These are phyloP conservation scores for Calocera cornea DNA, from an alignment of 768 basidiomycete species.

Conservation along the genomic window DNA sequence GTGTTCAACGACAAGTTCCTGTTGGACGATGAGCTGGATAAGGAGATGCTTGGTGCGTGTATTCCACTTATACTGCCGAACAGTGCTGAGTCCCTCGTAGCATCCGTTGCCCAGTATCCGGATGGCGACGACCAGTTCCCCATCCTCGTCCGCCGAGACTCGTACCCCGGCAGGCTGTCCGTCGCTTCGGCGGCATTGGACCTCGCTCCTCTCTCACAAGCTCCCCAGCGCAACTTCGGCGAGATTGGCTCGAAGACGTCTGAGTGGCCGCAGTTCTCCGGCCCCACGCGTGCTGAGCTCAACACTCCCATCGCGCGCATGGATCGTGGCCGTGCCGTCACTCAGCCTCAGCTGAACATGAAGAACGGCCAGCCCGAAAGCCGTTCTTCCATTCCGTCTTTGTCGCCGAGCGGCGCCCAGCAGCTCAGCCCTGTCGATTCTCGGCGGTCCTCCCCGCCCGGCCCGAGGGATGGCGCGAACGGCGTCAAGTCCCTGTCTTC, in stretches of 20 bases:
- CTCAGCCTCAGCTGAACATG: background rate
- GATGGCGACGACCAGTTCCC: conserved; percentile 73
- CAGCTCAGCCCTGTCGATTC: conserved; percentile 44
- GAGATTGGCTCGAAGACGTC: conserved; percentile 61
- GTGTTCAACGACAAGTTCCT: conserved; percentile 37
- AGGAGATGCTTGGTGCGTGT: conserved; percentile 81
- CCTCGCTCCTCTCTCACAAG: conserved; percentile 77
- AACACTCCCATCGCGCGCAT: conserved; percentile 61
- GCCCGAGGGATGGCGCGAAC: conserved; percentile 45
- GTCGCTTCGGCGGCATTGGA: conserved; percentile 86
- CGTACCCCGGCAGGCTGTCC: conserved; percentile 61
- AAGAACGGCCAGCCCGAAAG: background rate
- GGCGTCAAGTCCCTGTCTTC: conserved; percentile 27
- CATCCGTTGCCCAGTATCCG: conserved; percentile 18
- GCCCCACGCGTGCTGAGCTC: conserved; percentile 41
- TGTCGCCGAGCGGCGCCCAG: background rate
- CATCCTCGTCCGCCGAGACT: conserved; percentile 25
- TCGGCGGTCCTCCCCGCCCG: conserved; percentile 62
- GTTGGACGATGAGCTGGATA: conserved; percentile 83
- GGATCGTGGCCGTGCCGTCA: background rate
- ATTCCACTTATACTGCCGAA: background rate
- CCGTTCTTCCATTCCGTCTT: background rate
- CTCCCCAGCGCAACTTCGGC: conserved; percentile 52
- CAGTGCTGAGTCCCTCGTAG: conserved; percentile 9
- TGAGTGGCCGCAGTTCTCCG: conserved; percentile 87